Conservation (phyloP, 176 grass and related monocot genomes). For the Carex kokanica region DNA sequence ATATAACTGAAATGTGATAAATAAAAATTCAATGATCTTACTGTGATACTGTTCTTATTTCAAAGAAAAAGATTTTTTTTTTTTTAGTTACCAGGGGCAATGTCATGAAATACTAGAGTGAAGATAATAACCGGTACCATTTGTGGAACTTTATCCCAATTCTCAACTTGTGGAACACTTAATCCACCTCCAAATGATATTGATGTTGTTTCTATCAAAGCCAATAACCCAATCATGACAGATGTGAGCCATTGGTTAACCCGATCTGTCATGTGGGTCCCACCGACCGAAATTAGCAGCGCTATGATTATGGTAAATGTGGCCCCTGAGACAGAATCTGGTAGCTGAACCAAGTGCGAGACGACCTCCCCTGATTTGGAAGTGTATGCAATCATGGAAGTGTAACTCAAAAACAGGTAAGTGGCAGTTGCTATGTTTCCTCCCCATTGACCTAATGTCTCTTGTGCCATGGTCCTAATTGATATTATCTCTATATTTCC, state of each 20-base stretch:
- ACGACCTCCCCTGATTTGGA: conserved; percentile 73
- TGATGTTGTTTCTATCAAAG: conserved; percentile 49
- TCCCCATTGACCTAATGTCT: conserved; percentile 72
- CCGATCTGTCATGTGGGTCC: conserved; percentile 52
- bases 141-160: conserved; percentile 72
- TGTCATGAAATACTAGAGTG: conserved; percentile 85
- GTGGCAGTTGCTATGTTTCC: conserved; percentile 55
- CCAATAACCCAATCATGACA: conserved; percentile 73
- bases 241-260: conserved; percentile 69
- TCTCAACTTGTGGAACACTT: conserved; percentile 40
- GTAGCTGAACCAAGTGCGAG: conserved; percentile 48
- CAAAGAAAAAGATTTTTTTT: not conserved
- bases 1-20: conserved; percentile 49
- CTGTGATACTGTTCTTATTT: not conserved
- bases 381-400: conserved; percentile 71
- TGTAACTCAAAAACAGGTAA: conserved; percentile 75
- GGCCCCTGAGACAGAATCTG: conserved; percentile 41
- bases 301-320: conserved; percentile 64
- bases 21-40: not conserved
- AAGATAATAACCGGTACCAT: conserved; percentile 75
- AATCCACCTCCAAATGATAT: conserved; percentile 50
- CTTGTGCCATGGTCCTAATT: conserved; percentile 69
- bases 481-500: conserved; percentile 54
- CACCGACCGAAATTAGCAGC: conserved; percentile 51
- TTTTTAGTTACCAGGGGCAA: conserved; percentile 49